Evolutionary conservation across 1,139 yeast species (phyloP).

Genomic region (Zygosaccharomyces sapae): DNA sequence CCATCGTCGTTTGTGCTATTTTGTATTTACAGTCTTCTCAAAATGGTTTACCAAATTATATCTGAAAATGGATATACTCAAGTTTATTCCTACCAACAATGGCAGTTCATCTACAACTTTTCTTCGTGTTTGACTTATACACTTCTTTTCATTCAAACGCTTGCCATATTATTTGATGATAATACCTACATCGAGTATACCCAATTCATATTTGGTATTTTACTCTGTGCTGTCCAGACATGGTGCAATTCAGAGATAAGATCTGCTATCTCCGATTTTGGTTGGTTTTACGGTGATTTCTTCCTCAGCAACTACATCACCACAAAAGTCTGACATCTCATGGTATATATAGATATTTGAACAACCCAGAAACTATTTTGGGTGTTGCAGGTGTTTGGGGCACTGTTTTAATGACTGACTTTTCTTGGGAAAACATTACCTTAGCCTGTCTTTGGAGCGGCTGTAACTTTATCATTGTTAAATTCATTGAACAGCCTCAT

Average conservation of each 20-base stretch:
- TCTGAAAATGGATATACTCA: slow-evolving; percentile 65
- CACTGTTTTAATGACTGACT: slow-evolving; percentile 53
- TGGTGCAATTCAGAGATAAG: slow-evolving; percentile 73
- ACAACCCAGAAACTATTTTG: slow-evolving; percentile 78
- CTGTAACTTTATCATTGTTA: slow-evolving; percentile 62
- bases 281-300: slow-evolving; percentile 90
- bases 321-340: slow-evolving; percentile 56
- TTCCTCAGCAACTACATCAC: slow-evolving; percentile 55
- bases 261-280: slow-evolving; percentile 75
- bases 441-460: slow-evolving; percentile 66
- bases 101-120: slow-evolving; percentile 68
- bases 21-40: slow-evolving; percentile 58
- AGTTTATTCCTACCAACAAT: slow-evolving; percentile 66
- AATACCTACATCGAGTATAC: slow-evolving; percentile 32
- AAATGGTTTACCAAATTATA: slow-evolving; percentile 63
- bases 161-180: slow-evolving; percentile 23
- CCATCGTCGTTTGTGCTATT: slow-evolving; percentile 49
- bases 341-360: slow-evolving; percentile 79
- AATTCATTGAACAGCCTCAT: slow-evolving; percentile 74
- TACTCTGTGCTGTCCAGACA: slow-evolving; percentile 57
- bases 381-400: slow-evolving; percentile 89
- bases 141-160: slow-evolving; percentile 35
- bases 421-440: slow-evolving; percentile 51
- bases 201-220: slow-evolving; percentile 54
- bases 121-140: slow-evolving; percentile 44